Conservation (phyloP, 1,139 yeast genomes). For the Ogataea hybrid region DNA sequence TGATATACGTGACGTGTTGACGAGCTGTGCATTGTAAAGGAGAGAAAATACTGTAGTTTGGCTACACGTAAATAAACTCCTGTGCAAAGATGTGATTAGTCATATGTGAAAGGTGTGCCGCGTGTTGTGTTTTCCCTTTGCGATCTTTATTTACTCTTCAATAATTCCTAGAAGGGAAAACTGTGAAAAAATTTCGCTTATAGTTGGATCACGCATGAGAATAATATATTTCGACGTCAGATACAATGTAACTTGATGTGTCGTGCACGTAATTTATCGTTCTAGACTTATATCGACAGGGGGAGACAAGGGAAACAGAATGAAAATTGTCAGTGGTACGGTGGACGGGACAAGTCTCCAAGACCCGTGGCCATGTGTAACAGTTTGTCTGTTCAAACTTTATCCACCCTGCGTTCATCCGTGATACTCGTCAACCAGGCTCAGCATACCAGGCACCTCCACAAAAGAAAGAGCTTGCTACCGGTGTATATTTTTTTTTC, state of each 20-base stretch:
- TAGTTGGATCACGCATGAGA: neutral
- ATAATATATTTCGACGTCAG: conserved; percentile 2
- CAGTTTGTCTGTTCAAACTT: neutral
- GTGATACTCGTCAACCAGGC: neutral
- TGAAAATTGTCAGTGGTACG: too few species aligned
- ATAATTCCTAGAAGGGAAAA: conserved; percentile 3
- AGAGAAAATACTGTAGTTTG: too few species aligned
- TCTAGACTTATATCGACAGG: conserved; percentile 10
- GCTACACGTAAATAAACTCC: neutral
- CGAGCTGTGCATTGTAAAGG: too few species aligned
- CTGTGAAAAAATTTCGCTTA: conserved; percentile 4
- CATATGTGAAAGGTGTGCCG: conserved; percentile 4
- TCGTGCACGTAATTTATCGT: conserved; percentile 11
- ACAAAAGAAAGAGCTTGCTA: conserved; percentile 2
- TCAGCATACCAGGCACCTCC: neutral
- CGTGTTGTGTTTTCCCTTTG: conserved; percentile 1
- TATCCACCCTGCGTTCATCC: neutral
- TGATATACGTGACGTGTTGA: too few species aligned
- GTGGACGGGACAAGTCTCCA: too few species aligned
- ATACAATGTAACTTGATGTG: conserved; percentile 7
- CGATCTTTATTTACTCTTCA: neutral
- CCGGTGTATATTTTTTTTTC: neutral
- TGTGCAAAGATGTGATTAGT: conserved; percentile 5
- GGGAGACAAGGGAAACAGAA: neutral
- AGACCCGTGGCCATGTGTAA: too few species aligned